phyloP scores from a whole-genome alignment of 2,329 filamentous ascomycete genomes.

The Fusarium kyushuense region DNA sequence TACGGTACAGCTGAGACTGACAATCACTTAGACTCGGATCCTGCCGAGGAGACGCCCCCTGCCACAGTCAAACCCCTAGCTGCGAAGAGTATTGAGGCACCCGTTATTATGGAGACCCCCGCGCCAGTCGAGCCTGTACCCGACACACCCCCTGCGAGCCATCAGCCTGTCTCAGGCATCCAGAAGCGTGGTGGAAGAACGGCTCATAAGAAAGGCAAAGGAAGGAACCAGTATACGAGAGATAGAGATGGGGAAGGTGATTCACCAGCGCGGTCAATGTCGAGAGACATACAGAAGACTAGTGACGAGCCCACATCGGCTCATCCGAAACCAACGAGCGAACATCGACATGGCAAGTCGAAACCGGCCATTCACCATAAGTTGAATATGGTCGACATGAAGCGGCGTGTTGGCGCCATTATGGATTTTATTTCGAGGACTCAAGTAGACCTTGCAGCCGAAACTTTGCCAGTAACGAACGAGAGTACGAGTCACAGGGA shows the following conservation, averaged over 20 bases:
- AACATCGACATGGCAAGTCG: constrained; percentile 67
- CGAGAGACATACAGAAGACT: constrained; percentile 58
- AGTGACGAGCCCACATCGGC: constrained; percentile 52
- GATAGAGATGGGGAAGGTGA: constrained; percentile 73
- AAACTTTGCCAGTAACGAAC: constrained; percentile 62
- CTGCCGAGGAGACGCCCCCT: constrained; percentile 73
- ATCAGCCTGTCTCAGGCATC: constrained; percentile 60
- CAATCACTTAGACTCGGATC: constrained; percentile 71
- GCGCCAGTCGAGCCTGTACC: constrained; percentile 49
- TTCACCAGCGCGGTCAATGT: constrained; percentile 69
- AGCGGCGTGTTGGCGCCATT: constrained; percentile 83
- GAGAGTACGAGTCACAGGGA: constrained; percentile 55
- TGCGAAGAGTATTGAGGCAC: constrained; percentile 51
- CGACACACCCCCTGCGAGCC: constrained; percentile 59
- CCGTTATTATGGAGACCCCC: constrained; percentile 47
- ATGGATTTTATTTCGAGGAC: constrained; percentile 91
- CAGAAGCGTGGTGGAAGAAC: constrained; percentile 72
- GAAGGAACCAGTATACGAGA: constrained; percentile 86
- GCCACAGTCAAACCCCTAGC: constrained; percentile 53
- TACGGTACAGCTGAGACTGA: constrained; percentile 24
- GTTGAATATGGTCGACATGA: constrained; percentile 89
- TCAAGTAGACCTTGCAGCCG: constrained; percentile 85
- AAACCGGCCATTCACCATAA: constrained; percentile 70
- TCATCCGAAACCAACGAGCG: constrained; percentile 55
- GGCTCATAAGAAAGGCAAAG: constrained; percentile 74